Base-by-base conservation (phyloP, 352 stramenopile species). In the Globisporangium acanthophoron region DNA sequence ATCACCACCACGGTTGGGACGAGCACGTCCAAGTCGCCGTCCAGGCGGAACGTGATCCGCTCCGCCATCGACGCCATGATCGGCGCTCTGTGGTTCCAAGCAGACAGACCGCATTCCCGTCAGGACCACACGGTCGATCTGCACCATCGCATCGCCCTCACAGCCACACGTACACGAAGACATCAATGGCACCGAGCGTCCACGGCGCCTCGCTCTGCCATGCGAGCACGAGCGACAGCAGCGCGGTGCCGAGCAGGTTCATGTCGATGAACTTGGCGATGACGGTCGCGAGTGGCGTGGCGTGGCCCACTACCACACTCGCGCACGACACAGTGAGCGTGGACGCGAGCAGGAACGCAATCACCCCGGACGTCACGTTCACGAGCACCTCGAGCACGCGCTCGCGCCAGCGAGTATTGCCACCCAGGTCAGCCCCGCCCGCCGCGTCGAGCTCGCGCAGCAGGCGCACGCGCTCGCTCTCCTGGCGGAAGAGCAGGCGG, bases 191-290 rank as follows among this genome's bases (percentile, higher is more conserved):
- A 1, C 80, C 83, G 20, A 93, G 71, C 2, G 83, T 90, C 78
- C 78, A 93, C 9, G 83, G 83, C 4, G 81, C 83, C 6, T 65
- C 60, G 52, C 83, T 93, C 62, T 88, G 70, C 83, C 83, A 93
- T 0, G 80, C 78, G 39, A 93, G 65, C 29, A 89, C 71, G 35
- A 88, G 62, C n/a, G 67, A 88, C 24, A 93, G 64, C 24, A 90
- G 52, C 0, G 80, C 80, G 0, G 84, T 90, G 9, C 84, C 81
- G 8, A 93, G 54, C 45, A 93, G 66, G 59, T 93, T 90, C 68
- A 91, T 91, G 70, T 93, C 84, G 47, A 93, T 93, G 35, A 89
- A 89, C 31, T 85, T 76, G 3, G 84, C 80, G 49, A 91, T 81
- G 54, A 87, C 78, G 1, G 67, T 64, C 12, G 74, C 53, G 5